phyloP scores from a whole-genome alignment of 306 rosid species.

The Begonia masoniana region DNA sequence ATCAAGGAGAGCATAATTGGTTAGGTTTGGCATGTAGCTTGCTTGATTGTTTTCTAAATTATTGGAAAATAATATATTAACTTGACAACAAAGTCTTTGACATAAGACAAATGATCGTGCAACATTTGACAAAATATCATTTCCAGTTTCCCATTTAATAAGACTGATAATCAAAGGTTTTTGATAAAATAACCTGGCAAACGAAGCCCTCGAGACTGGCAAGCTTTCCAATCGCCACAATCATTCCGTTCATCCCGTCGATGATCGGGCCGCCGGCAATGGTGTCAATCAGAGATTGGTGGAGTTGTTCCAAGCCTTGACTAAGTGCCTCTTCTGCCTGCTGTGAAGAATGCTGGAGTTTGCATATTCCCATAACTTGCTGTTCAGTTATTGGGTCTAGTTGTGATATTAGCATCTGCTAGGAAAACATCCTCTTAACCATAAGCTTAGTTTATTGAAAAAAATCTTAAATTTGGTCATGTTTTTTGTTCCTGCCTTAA shows the following conservation, averaged over 20 bases:
- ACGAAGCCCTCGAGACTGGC: constrained; percentile 71
- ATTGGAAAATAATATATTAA: no score
- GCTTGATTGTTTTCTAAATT: neutral
- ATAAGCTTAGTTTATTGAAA: neutral
- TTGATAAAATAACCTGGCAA: constrained; percentile 40
- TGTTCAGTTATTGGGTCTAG: constrained; percentile 87
- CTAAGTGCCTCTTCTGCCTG: constrained; percentile 89
- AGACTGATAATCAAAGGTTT: no score
- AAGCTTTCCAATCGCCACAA: constrained; percentile 57
- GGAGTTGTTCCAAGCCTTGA: constrained; percentile 83
- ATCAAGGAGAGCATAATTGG: neutral
- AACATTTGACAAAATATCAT: no score
- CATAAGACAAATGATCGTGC: no score
- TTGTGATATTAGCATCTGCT: constrained; percentile 57
- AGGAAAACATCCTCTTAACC: neutral
- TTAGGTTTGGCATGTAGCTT: neutral
- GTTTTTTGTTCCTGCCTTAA: constrained; percentile 23
- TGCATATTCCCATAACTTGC: constrained; percentile 55
- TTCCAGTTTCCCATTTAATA: no score
- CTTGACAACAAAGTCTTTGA: neutral
- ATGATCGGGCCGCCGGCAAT: constrained; percentile 34
- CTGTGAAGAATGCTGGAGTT: constrained; percentile 42
- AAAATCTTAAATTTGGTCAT: neutral
- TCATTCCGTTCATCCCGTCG: constrained; percentile 76
- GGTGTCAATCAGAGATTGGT: constrained; percentile 54